phyloP scores from a whole-genome alignment of 768 basidiomycete genomes.

The Pleurotus djamor region DNA sequence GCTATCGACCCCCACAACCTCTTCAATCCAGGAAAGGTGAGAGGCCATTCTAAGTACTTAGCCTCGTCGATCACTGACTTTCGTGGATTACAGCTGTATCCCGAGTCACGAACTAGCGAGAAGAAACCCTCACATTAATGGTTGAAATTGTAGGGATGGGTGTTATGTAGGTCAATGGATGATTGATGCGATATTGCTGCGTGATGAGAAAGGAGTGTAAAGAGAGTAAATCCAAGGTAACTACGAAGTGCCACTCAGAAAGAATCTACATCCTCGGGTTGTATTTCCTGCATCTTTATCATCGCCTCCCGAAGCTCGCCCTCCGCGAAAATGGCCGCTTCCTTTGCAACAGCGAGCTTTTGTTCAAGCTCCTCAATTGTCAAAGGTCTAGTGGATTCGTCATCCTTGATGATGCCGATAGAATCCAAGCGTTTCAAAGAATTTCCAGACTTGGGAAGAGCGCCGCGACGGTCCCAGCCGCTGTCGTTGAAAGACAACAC shows the following conservation, averaged over 20 bases:
- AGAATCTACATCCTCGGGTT: conserved; percentile 37
- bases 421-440: conserved; percentile 68
- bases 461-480: conserved; percentile 74
- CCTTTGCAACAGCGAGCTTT: conserved; percentile 67
- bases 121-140: too few relatives aligned
- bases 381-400: conserved; percentile 50
- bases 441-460: conserved; percentile 69
- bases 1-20: conserved; percentile 79
- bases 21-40: conserved; percentile 83
- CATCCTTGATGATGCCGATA: conserved; percentile 55
- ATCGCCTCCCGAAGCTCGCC: conserved; percentile 73
- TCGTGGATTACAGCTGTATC: background rate
- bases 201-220: too few relatives aligned
- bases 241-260: conserved; percentile 1
- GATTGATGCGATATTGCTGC: too few relatives aligned
- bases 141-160: too few relatives aligned
- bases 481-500: conserved; percentile 82
- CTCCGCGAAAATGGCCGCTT: conserved; percentile 70
- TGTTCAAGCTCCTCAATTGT: conserved; percentile 71
- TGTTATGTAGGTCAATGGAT: too few relatives aligned
- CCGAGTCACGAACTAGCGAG: background rate
- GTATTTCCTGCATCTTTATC: conserved; percentile 59
- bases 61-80: too few relatives aligned
- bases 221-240: too few relatives aligned
- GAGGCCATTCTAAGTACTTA: background rate